Evolutionary conservation across 139 green algal genomes (phyloP).

Genomic region (Parachlorella kessleri): DNA sequence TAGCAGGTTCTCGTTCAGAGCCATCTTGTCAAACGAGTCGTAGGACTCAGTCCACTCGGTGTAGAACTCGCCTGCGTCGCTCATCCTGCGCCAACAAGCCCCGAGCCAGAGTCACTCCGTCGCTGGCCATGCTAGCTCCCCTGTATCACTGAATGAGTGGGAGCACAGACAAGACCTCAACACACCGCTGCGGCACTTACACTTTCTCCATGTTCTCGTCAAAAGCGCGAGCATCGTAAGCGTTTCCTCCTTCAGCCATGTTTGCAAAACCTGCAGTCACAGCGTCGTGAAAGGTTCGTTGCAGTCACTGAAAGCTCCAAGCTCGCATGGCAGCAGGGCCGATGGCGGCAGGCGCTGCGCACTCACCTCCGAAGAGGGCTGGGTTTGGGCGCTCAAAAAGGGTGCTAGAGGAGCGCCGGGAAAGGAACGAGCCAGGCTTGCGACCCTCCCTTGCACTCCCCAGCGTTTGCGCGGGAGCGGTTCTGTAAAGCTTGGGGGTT

Average conservation of each 20-base stretch:
- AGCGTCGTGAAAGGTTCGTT: too few species aligned
- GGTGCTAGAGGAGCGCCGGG: not conserved
- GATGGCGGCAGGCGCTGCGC: not conserved
- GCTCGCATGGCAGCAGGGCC: too few species aligned
- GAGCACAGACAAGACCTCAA: too few species aligned
- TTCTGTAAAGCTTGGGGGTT: too few species aligned
- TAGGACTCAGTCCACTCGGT: conserved; percentile 97
- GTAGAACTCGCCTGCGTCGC: conserved; percentile 81
- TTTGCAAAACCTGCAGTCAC: conserved; percentile 12
- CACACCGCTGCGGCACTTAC: conserved; percentile 38
- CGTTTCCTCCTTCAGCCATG: conserved; percentile 53
- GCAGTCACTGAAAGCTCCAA: too few species aligned
- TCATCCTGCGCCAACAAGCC: conserved; percentile 70
- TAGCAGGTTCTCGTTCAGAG: conserved; percentile 98
- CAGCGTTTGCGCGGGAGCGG: too few species aligned
- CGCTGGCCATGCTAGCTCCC: not conserved
- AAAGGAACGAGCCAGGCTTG: too few species aligned
- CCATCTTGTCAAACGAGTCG: conserved; percentile 98
- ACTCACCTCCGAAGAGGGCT: not conserved
- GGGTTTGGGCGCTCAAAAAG: not conserved
- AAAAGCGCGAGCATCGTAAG: conserved; percentile 78
- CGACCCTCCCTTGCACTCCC: too few species aligned
- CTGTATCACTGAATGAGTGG: too few species aligned
- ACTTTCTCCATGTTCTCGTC: conserved; percentile 86
- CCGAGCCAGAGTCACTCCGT: not conserved